Percentiles rank a stretch among this genome's conserved stretches.
phyloP scores from a whole-genome alignment of 768 basidiomycete genomes.

The Tylopilus plumbeoviolaceoides region DNA sequence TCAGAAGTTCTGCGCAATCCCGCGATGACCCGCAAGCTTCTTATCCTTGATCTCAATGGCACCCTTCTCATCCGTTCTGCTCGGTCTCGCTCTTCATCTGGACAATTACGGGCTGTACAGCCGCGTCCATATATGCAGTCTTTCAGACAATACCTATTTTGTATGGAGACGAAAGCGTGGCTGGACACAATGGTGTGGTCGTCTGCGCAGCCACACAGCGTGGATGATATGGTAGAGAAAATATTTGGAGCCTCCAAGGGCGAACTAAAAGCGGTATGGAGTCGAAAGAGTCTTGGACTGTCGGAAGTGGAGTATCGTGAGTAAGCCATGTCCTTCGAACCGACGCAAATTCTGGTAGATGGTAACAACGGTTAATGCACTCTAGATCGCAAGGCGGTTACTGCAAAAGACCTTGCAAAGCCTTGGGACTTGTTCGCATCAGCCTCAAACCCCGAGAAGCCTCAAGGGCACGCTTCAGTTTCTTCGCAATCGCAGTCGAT shows the following conservation, averaged over 20 bases:
- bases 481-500: slow-evolving; percentile 2
- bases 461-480: not conserved
- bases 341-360: not conserved
- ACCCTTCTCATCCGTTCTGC: slow-evolving; percentile 60
- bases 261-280: slow-evolving; percentile 66
- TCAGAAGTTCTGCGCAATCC: slow-evolving; percentile 29
- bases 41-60: slow-evolving; percentile 67
- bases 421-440: slow-evolving; percentile 53
- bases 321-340: slow-evolving; percentile 32
- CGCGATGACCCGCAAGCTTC: slow-evolving; percentile 48
- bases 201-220: slow-evolving; percentile 78
- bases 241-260: slow-evolving; percentile 46
- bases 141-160: slow-evolving; percentile 63
- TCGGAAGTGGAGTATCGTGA: slow-evolving; percentile 57
- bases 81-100: slow-evolving; percentile 16
- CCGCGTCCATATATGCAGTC: slow-evolving; percentile 63
- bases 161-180: slow-evolving; percentile 55
- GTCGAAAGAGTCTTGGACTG: slow-evolving; percentile 74
- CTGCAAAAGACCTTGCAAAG: slow-evolving; percentile 72
- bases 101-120: slow-evolving; percentile 39
- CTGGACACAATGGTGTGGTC: slow-evolving; percentile 89
- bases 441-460: slow-evolving; percentile 1
- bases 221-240: slow-evolving; percentile 65
- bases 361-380: not conserved
- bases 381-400: slow-evolving; percentile 31